Evolutionary conservation across 441 rosid species (phyloP), one percentile per base, ranked within the genome.

Genomic region (Adansonia gregorii): DNA sequence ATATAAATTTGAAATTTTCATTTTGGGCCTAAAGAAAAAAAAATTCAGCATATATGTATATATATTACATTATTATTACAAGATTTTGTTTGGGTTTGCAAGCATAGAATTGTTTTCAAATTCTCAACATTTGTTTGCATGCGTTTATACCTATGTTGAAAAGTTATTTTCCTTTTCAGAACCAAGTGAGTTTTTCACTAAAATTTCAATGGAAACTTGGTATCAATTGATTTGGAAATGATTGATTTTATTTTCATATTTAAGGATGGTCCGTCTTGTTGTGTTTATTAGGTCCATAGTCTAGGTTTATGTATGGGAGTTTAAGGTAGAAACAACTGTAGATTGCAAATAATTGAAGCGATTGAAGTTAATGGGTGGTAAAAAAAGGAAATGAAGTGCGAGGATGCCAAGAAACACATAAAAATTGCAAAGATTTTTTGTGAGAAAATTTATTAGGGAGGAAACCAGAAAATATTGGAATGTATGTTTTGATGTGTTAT

Each of bases 241-340:
- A 63, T 31, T 27, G 66, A 61, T 63, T 63, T 63, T 64, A 5
- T 64, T 35, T 2, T 15, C 35, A 27, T 27, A 27, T 1, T 22
- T 19, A 6, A 59, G 46, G 46, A 74, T 74, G 8, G 12, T 59
- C 27, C 8, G 9, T 41, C 41, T 54, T 55, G 41, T 11, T 17
- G 45, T 69, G 69, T 73, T 67, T 60, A 46, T 45, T 72, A 14
- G 11, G 27, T 10, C 39, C 64, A 31, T 65, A 39, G 49, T 39
- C 46, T 65, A 65, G n/a, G n/a, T 65, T 35, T 35, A 65, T 65
- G 49, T 65, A 65, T 60, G 41, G 41, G 10, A 63, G 17, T 14
- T 63, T 15, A 31, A 35, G 11, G 69, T 35, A 27, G 22, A 14
- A 65, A 39, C 19, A n/a, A 10, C 48, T 35, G 22, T 35, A 65